Base-by-base conservation (phyloP, 2,329 filamentous ascomycete species). In the Arthrobotrys pseudoclavata region DNA sequence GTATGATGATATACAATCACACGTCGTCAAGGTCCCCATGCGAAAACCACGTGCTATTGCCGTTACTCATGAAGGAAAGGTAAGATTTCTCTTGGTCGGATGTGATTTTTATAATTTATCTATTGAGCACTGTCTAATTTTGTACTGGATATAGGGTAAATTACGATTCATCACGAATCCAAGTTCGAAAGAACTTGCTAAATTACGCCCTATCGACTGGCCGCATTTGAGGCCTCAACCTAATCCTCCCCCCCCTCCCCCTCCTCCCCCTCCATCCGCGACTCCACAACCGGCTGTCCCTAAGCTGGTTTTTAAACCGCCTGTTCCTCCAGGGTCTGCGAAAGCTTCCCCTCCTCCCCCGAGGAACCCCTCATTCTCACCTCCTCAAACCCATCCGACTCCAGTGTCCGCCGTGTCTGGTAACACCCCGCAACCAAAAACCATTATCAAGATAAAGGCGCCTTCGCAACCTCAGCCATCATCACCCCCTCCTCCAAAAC, bases 1-100 rank as follows among this genome's bases (percentile, higher is more conserved):
- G 75, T 87, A 87, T 75, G 85, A 86, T 15, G 83, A 85, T n/a
- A 85, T 86, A 20, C 83, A 85, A 60, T 85, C 85, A 5, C 81
- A 88, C 57, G 80, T 85, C 31, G 79, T 88, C 26, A 60, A 47
- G 20, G 22, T 79, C 9, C 75, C 74, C 42, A 86, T 84, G 15
- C 81, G 88, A 71, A 84, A 84, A 67, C 84, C 85, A 68, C 87
- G 71, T 34, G 67, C 86, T 48, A 10, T 85, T 84, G 80, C 88
- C 86, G 85, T 84, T 82, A 37, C 85, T 83, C 70, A 82, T 72
- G 66, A 82, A 62, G 83, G 83, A 79, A 84, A 83, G 81, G 84
- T 84, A 81, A 75, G 81, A 80, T 37, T 61, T 34, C 4, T 18
- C 42, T 12, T 31, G 7, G 12, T n/a, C 13, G 15, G 15, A 45